Evolutionary conservation across 2,329 filamentous ascomycete genomes (phyloP), one percentile per base, ranked within the genome.

Genomic region (Fusarium pininemorale): DNA sequence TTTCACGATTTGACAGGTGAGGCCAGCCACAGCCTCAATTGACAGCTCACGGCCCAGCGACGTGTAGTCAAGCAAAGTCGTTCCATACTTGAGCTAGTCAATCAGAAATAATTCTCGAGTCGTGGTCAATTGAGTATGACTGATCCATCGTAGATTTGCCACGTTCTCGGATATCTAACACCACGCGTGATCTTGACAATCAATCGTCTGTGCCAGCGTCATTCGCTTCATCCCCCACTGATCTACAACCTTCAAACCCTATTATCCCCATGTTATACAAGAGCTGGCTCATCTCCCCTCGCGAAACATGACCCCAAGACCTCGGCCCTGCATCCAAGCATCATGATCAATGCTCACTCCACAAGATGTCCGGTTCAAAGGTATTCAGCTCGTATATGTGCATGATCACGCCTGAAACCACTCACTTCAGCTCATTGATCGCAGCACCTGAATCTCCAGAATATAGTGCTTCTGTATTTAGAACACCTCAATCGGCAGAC

Each of bases 401-500:
- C 69, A 72, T 68, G 45, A 45, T 47, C 51, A n/a, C 26, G 45
- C 61, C 51, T 70, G 59, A 66, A 57, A 58, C 63, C 10, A 42
- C 6, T 30, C 44, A 50, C 6, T 30, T 30, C 50, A 67, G 45
- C 45, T 42, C 35, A 30, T 14, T n/a, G 39, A 24, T 11, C 39
- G 37, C 35, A 22, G 37, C 30, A 45, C 42, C 64, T 66, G 44
- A 58, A 26, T 9, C 58, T 30, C 24, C 35, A 42, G 20, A 70
- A 41, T 26, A 30, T 20, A 51, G 16, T 47, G 39, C 15, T 18
- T 44, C 39, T 47, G 44, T 44, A 35, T 38, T 50, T 53, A 37
- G 37, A 51, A 50, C 22, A 47, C 41, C 16, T 75, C 41, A 76
- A 54, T 76, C 74, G 6, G 75, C 74, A 44, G 74, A 73, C 61